Evolutionary conservation across 768 basidiomycete genomes (phyloP), one percentile per base, ranked within the genome.

Genomic region (Ramaria rubella): DNA sequence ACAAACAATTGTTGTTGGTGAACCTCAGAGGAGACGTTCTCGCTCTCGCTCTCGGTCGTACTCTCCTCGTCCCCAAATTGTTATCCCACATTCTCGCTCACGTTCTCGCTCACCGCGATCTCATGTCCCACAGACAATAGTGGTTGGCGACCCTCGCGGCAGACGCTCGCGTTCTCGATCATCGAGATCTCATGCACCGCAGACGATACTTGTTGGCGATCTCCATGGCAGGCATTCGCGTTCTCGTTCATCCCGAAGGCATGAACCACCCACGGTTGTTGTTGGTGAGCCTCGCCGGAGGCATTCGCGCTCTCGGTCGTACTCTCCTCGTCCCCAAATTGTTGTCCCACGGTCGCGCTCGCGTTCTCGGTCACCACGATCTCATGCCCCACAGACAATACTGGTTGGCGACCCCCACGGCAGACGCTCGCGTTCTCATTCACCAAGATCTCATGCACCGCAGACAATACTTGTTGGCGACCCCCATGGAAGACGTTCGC

Each of bases 291-390:
- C 56, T 54, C 56, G 50, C n/a, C n/a, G 31, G 2, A 12, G 26
- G 12, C 52, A 56, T 9, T 64, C 63, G 21, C 61, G 60, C 17
- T 67, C 70, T 21, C 63, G 64, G 27, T 67, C 72, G 12, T 62
- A 51, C 33, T 65, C 68, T 52, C 64, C 54, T 48, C 15, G 12
- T 4, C 53, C 19, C 44, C 26, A 17, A 46, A n/a, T 24, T 23
- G 26, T 55, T 46, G 19, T 40, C 36, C 42, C 34, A 23, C 34
- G 38, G 27, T 30, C 49, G 27, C 49, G 27, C n/a, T 49, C 48
- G 14, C 52, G 23, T 40, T 46, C 40, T 54, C 43, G 40, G 9
- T 42, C 33, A 27, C 57, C 29, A 21, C 53, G 21, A n/a, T n/a
- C 26, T 24, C 17, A 15, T 26, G 24, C n/a, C 43, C 21, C 36